Evolutionary conservation across 257 asterid species (phyloP).

Genomic region (Nicotiana undulata): DNA sequence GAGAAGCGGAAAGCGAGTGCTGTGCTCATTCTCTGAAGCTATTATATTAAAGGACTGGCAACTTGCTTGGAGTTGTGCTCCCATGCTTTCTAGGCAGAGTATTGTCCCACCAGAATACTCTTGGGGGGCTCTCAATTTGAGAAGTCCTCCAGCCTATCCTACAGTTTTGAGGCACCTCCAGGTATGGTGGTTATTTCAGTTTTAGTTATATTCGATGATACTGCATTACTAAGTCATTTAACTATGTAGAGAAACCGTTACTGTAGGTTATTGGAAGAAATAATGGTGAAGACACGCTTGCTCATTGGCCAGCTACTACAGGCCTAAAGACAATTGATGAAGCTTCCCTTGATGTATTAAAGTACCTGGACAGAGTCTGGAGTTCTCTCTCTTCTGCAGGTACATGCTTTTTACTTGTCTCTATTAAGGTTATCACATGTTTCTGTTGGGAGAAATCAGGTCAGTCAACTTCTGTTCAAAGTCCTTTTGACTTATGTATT

Average conservation of each 20-base stretch:
- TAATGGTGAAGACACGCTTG: constrained; percentile 89
- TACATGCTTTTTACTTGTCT: constrained; percentile 12
- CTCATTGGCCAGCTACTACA: constrained; percentile 86
- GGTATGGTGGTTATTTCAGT: constrained; percentile 34
- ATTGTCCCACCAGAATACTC: constrained; percentile 92
- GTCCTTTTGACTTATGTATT: neutral
- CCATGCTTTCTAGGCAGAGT: constrained; percentile 72
- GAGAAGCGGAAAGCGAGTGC: constrained; percentile 72
- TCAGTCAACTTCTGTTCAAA: neutral
- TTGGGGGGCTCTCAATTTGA: constrained; percentile 78
- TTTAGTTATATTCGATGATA: neutral
- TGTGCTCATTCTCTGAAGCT: constrained; percentile 78
- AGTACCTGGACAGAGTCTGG: constrained; percentile 70
- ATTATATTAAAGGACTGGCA: constrained; percentile 84
- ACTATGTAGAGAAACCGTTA: constrained; percentile 14
- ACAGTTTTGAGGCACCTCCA: constrained; percentile 70
- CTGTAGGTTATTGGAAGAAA: constrained; percentile 65
- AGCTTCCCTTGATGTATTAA: constrained; percentile 74
- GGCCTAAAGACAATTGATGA: constrained; percentile 76
- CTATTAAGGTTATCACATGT: neutral
- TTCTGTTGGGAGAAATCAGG: neutral
- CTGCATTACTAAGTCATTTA: constrained; percentile 1
- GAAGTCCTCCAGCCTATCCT: constrained; percentile 80
- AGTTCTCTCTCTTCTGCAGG: constrained; percentile 77
- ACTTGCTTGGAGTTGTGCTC: constrained; percentile 93